These are phyloP conservation scores for Hemerocallis citrina DNA, from an alignment of 106 monocot species.

Conservation along the genomic window DNA sequence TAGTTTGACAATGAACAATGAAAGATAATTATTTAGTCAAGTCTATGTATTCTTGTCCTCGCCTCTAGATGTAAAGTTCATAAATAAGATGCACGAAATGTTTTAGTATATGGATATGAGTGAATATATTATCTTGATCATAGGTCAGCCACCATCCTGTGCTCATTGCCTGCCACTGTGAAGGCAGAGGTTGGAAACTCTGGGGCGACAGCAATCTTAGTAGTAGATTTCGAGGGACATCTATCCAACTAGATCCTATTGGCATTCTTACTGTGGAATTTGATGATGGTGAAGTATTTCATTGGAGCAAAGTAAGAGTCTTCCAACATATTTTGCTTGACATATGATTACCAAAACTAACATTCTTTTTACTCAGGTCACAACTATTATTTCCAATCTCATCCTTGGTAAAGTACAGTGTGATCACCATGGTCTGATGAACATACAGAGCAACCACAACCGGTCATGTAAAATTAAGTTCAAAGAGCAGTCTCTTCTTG, in stretches of 20 bases:
- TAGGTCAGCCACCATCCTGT: conserved; percentile 96
- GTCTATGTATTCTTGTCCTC: too few relatives aligned
- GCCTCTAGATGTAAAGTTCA: too few relatives aligned
- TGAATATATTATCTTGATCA: too few relatives aligned
- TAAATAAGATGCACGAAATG: too few relatives aligned
- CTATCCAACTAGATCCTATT: conserved; percentile 75
- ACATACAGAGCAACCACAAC: conserved; percentile 44
- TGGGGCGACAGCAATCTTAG: conserved; percentile 77
- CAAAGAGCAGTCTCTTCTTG: conserved; percentile 78
- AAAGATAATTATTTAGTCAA: too few relatives aligned
- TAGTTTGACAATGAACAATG: too few relatives aligned
- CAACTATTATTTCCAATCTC: conserved; percentile 76
- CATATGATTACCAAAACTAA: background rate
- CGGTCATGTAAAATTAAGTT: conserved; percentile 77
- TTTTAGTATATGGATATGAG: too few relatives aligned
- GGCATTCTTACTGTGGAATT: conserved; percentile 80
- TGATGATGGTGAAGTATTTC: conserved; percentile 85
- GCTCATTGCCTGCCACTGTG: conserved; percentile 84
- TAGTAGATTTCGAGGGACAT: conserved; percentile 76
- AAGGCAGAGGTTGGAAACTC: conserved; percentile 85
- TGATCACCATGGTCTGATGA: conserved; percentile 77
- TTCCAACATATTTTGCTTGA: background rate
- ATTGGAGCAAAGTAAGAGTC: conserved; percentile 59
- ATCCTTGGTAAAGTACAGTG: conserved; percentile 71
- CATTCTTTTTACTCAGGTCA: conserved; percentile 19